Evolutionary conservation across 83 land plant genomes (phyloP), one percentile per base, ranked within the genome.

Genomic region (Picea mariana): DNA sequence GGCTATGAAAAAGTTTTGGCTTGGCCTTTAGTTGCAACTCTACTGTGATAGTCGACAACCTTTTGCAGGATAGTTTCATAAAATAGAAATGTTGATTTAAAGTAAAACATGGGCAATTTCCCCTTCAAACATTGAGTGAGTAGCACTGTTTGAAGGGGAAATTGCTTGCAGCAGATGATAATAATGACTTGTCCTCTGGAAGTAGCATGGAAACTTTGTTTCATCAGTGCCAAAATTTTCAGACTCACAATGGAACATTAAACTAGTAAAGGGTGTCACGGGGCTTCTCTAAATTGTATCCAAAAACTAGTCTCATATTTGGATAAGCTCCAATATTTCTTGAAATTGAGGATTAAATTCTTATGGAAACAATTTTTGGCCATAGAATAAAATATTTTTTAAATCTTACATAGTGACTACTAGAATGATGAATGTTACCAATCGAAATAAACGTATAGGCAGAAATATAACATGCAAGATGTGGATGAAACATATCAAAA

Each of bases 61-160:
- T 80, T 84, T 77, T 79, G 89, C 55, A 92, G 85, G 44, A 87
- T 86, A 60, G 76, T 63, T 77, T 91, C 94, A 85, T 91, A 96
- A 47, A 89, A 87, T 72, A 72, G 83, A 79, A 96, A 93, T 80
- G 93, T 88, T 58, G 95, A 89, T 76, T 86, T 77, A 16, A 96
- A 90, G 81, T 93, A 95, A 24, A 81, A 9, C 66, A 65, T n/a
- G 23, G 93, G 94, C 76, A 96, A 71, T 78, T 83, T 92, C 63
- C 92, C 99, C 98, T 96, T 98, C 17, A 83, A 75, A 68, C 86
- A 88, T 80, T 96, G 97, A 84, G 94, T 80, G n/a, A 87, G 68
- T 55, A 96, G 85, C 12, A 92, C 81, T 77, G 94, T 84, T 67
- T 96, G 97, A 27, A 27, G 31, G 31, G 31, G 31, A 27, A 34